phyloP scores from a whole-genome alignment of 768 basidiomycete species.

The Sarcodon sp. region DNA sequence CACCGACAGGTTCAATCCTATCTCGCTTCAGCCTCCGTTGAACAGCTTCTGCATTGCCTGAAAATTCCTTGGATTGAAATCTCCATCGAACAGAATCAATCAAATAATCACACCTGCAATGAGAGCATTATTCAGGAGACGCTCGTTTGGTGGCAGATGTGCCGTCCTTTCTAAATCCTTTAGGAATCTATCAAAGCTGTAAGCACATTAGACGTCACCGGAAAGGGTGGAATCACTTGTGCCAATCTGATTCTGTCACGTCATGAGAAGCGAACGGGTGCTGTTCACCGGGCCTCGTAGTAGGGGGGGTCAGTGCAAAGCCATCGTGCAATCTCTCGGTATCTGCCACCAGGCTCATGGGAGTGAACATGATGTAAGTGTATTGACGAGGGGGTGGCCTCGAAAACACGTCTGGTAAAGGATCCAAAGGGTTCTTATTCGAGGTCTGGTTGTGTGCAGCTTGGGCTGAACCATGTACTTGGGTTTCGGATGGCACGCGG shows the following conservation, averaged over 20 bases:
- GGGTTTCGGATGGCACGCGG: neutral
- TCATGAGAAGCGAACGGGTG: slow-evolving; percentile 40
- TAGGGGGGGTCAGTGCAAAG: slow-evolving; percentile 30
- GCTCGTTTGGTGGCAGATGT: slow-evolving; percentile 7
- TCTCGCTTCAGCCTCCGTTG: slow-evolving; percentile 17
- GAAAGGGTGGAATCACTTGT: slow-evolving; percentile 15
- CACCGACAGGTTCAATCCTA: slow-evolving; percentile 25
- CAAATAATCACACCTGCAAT: neutral
- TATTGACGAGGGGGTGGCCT: slow-evolving; percentile 3
- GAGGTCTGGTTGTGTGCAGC: neutral
- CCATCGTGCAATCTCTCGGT: slow-evolving; percentile 24
- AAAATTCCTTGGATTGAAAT: neutral
- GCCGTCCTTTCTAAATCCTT: slow-evolving; percentile 7
- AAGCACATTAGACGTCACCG: neutral
- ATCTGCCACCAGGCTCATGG: slow-evolving; percentile 17
- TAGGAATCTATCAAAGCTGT: slow-evolving; percentile 2
- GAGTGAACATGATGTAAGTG: slow-evolving; percentile 12
- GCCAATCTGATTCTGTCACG: slow-evolving; percentile 34
- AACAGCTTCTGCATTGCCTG: slow-evolving; percentile 11
- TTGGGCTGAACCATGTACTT: neutral
- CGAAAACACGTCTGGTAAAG: slow-evolving; percentile 6
- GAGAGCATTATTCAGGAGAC: slow-evolving; percentile 3
- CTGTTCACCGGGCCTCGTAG: slow-evolving; percentile 15
- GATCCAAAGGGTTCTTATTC: slow-evolving; percentile 6
- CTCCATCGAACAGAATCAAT: slow-evolving; percentile 6